These are phyloP conservation scores for Ophiostoma piceae DNA, from an alignment of 2,329 filamentous ascomycete genomes.

Conservation along the genomic window DNA sequence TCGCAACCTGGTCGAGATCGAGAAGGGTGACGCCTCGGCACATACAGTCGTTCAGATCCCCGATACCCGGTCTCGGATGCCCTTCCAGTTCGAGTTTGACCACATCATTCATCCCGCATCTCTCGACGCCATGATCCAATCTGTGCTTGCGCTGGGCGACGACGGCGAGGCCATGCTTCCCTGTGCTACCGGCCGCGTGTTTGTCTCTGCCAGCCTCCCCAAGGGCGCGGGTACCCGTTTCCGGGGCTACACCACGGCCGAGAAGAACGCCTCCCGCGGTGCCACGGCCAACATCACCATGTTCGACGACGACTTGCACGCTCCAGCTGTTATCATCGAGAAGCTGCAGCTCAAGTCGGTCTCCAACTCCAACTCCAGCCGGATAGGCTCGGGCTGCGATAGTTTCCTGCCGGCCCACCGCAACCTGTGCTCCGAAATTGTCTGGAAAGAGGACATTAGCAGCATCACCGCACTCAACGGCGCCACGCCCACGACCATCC, in stretches of 20 bases:
- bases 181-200: slow-evolving; percentile 42
- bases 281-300: slow-evolving; percentile 44
- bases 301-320: slow-evolving; percentile 34
- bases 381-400: slow-evolving; percentile 27
- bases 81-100: slow-evolving; percentile 47
- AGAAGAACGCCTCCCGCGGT: slow-evolving; percentile 34
- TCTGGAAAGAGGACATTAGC: slow-evolving; percentile 42
- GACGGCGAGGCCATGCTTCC: slow-evolving; percentile 45
- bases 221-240: slow-evolving; percentile 36
- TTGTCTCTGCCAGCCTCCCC: slow-evolving; percentile 40
- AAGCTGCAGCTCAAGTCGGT: slow-evolving; percentile 43
- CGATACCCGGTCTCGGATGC: slow-evolving; percentile 50
- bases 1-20: slow-evolving; percentile 41
- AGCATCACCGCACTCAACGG: slow-evolving; percentile 25
- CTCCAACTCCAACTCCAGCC: slow-evolving; percentile 30
- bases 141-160: slow-evolving; percentile 43
- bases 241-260: slow-evolving; percentile 40
- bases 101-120: slow-evolving; percentile 55
- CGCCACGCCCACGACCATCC: slow-evolving; percentile 24
- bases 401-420: slow-evolving; percentile 46
- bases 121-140: slow-evolving; percentile 53
- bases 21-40: slow-evolving; percentile 28
- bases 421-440: slow-evolving; percentile 45
- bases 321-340: slow-evolving; percentile 41
- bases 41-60: slow-evolving; percentile 40